Evolutionary conservation across 2,329 filamentous ascomycete genomes (phyloP).

Genomic region (Alternaria sp.): DNA sequence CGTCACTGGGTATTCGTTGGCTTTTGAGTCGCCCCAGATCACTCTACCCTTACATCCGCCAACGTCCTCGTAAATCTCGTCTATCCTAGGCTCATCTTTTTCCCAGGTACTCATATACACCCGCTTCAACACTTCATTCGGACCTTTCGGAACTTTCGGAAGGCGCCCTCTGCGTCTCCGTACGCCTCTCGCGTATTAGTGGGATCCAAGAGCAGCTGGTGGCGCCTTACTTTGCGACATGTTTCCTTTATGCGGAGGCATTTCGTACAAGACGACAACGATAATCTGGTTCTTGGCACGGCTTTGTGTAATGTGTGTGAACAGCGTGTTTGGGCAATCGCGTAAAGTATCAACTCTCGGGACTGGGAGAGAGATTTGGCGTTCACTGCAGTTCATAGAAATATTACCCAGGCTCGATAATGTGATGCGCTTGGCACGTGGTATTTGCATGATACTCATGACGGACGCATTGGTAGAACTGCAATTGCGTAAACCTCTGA

Average conservation of each 20-base stretch:
- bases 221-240: neutral
- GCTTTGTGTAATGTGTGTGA: neutral
- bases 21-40: neutral
- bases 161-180: conserved; percentile 1
- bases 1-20: neutral
- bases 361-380: neutral
- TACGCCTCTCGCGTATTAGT: neutral
- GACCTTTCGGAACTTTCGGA: neutral
- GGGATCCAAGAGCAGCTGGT: neutral
- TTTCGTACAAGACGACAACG: neutral
- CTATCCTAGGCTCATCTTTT: neutral
- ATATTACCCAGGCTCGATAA: neutral
- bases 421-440: neutral
- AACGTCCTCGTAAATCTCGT: conserved; percentile 3
- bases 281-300: neutral
- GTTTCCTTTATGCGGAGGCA: neutral
- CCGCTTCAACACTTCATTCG: conserved; percentile 3
- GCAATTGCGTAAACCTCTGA: neutral
- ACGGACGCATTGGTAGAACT: neutral
- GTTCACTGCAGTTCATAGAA: neutral
- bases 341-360: neutral
- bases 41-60: neutral
- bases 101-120: conserved; percentile 2
- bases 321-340: neutral
- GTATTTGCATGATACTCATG: neutral